phyloP scores from a whole-genome alignment of 306 rosid genomes.

The Rosa persica region DNA sequence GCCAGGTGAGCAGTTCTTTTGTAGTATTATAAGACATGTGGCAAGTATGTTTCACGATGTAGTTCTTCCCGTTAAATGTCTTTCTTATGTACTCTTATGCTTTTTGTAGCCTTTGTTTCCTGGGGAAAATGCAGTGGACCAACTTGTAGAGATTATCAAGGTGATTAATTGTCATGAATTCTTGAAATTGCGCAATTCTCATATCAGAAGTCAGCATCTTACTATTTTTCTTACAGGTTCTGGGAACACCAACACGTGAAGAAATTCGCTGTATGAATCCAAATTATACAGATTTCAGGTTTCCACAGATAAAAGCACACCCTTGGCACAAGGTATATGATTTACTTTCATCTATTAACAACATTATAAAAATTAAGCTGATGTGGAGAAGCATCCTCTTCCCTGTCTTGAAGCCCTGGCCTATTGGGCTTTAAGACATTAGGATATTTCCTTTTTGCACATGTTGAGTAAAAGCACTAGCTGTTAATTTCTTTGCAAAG shows the following conservation, averaged over 20 bases:
- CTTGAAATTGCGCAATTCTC: conserved; percentile 2
- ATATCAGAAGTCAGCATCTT: conserved; percentile 6
- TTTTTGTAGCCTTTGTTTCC: conserved; percentile 89
- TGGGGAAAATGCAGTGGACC: conserved; percentile 94
- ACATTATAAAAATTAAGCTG: conserved; percentile 13
- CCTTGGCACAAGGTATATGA: conserved; percentile 94
- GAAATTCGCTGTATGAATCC: conserved; percentile 99
- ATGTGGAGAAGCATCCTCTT: background rate
- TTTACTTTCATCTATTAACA: conserved; percentile 18
- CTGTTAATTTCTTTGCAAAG: background rate
- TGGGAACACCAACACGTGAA: conserved; percentile 97
- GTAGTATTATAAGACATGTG: background rate
- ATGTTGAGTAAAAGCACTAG: background rate
- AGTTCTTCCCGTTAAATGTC: background rate
- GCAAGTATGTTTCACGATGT: background rate
- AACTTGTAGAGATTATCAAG: conserved; percentile 96
- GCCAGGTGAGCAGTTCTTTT: conserved; percentile 60
- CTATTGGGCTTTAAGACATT: background rate
- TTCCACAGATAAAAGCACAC: conserved; percentile 94
- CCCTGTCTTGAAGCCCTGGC: background rate
- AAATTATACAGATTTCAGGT: conserved; percentile 81
- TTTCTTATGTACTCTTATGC: conserved; percentile 2
- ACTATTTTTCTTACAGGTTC: conserved; percentile 56
- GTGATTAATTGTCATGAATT: conserved; percentile 33
- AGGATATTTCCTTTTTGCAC: background rate